Conservation (phyloP, 345 rosid species). For the Euphorbia peplus region DNA sequence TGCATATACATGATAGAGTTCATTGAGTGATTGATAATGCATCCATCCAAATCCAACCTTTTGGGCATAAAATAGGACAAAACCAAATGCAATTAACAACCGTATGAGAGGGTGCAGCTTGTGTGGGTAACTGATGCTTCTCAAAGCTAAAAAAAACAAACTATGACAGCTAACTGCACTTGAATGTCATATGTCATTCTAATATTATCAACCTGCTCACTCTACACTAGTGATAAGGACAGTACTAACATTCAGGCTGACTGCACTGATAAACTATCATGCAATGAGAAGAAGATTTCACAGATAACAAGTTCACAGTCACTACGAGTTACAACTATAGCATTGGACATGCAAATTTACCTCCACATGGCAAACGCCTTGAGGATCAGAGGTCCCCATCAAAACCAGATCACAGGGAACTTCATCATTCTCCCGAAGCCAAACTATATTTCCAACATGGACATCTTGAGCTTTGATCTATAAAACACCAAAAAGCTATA, state of each 20-base stretch:
- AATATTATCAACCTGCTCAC: background rate
- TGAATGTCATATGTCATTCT: background rate
- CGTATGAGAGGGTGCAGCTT: background rate
- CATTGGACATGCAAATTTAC: constrained; percentile 29
- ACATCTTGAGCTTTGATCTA: constrained; percentile 91
- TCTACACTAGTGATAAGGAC: background rate
- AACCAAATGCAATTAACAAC: background rate
- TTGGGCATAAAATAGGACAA: background rate
- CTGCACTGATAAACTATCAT: background rate
- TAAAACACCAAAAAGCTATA: constrained; percentile 20
- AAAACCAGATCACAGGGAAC: constrained; percentile 98
- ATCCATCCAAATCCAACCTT: background rate
- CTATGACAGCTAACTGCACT: background rate
- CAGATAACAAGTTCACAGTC: background rate
- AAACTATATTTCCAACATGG: constrained; percentile 80
- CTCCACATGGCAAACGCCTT: constrained; percentile 92
- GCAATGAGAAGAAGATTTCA: background rate
- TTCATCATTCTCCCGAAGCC: constrained; percentile 99
- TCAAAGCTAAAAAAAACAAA: background rate
- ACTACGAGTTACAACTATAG: background rate
- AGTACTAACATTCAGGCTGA: background rate
- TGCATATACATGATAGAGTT: background rate
- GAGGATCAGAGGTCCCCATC: constrained; percentile 90
- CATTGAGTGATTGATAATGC: background rate
- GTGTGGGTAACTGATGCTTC: background rate